Conservation (phyloP, 2,329 filamentous ascomycete genomes). For the Karstenula rhodostoma region DNA sequence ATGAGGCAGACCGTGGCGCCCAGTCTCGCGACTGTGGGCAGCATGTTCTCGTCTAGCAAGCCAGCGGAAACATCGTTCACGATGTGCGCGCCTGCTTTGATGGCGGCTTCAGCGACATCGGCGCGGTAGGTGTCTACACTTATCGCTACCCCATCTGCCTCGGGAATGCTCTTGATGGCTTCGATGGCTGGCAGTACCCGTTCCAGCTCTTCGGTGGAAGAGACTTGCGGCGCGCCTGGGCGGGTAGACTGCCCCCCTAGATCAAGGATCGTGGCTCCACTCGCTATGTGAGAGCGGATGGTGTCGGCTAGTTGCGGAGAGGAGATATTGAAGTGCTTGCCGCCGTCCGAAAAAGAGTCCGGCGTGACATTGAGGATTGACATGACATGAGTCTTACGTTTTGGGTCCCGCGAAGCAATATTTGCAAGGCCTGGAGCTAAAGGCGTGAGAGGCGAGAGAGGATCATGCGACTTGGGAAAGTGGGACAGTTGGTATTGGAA, state of each 20-base stretch:
- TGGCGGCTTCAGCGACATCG: slow-evolving; percentile 77
- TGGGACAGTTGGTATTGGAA: slow-evolving; percentile 44
- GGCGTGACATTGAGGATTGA: slow-evolving; percentile 93
- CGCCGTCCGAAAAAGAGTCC: slow-evolving; percentile 96
- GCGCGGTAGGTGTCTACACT: slow-evolving; percentile 95
- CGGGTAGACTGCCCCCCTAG: slow-evolving; percentile 93
- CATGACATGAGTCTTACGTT: slow-evolving; percentile 77
- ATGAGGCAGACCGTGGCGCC: slow-evolving; percentile 84
- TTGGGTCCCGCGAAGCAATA: slow-evolving; percentile 34
- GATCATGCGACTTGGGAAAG: slow-evolving; percentile 44
- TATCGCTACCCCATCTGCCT: slow-evolving; percentile 71
- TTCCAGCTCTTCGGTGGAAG: slow-evolving; percentile 74
- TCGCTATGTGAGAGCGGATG: slow-evolving; percentile 67
- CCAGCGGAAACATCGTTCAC: slow-evolving; percentile 95
- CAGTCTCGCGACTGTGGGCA: slow-evolving; percentile 77
- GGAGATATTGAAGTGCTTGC: slow-evolving; percentile 58
- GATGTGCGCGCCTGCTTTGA: slow-evolving; percentile 83
- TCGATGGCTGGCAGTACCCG: slow-evolving; percentile 83
- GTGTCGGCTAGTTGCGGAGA: slow-evolving; percentile 62
- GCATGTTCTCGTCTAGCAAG: slow-evolving; percentile 79
- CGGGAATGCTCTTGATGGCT: slow-evolving; percentile 72
- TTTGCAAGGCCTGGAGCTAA: slow-evolving; percentile 43
- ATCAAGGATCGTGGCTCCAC: slow-evolving; percentile 85
- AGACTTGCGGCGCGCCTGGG: slow-evolving; percentile 74
- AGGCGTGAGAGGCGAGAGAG: slow-evolving; percentile 51